Base-by-base conservation (phyloP, 306 rosid species). In the Glycine tomentella region DNA sequence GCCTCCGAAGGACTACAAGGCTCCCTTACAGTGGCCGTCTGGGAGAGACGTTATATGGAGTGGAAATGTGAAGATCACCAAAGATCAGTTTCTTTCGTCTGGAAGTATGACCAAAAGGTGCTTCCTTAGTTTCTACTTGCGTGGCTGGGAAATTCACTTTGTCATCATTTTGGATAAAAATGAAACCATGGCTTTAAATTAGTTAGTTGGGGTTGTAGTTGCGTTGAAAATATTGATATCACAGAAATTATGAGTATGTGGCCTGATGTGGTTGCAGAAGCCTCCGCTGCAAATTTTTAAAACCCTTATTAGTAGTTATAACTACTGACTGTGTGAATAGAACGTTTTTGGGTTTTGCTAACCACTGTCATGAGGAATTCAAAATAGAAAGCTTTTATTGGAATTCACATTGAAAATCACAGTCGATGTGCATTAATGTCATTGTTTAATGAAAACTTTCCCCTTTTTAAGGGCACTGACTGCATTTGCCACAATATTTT, bases 71-170 rank as follows among this genome's bases (percentile, higher is more conserved):
- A 96, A 93, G 93, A 86, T 96, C 72, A 93, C 94, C 84, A 96
- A 90, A 84, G 99, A 96, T 68, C 99, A 96, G 77, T 94, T 93
- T 87, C 98, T 96, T 87, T 92, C 99, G 0, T 96, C 99, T 50
- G 99, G 99, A 79, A 96, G 97, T 89, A 91, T 94, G 94, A 96
- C 99, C 82, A 96, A 96, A 86, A 96, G 99, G 99, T 96, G 79
- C 77, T 74, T 25, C 15, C 67, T 5, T 65, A 42, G 20, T 20
- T 67, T 34, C 17, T 56, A 64, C 25, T 46, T 15, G 33, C 38
- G 20, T 1, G 3, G 14, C 44, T 84, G 62, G 17, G 48, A 75
- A 74, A 61, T 25, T 25, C 2, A 25, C 31, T 1, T 3, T 86
- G 63, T 9, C 49, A 10, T 69, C 46, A 65, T 76, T 25, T 48